Conservation (phyloP, 345 rosid genomes). For the Euclidium syriacum region DNA sequence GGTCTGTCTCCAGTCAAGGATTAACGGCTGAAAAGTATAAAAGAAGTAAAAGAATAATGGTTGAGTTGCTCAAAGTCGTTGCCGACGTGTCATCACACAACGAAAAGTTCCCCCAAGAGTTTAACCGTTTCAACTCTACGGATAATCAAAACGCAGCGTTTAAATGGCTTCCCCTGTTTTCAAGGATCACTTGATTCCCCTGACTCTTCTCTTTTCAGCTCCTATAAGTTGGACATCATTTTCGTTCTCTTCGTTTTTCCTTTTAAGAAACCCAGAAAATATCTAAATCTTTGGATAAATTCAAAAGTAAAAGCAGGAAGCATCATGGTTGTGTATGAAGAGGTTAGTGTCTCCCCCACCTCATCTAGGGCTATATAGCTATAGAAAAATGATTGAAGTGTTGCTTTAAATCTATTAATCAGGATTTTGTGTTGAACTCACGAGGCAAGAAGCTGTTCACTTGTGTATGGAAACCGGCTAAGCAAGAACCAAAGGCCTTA, state of each 20-base stretch:
- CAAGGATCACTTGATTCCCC: neutral
- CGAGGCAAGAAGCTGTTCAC: slow-evolving; percentile 72
- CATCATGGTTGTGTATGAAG: slow-evolving; percentile 24
- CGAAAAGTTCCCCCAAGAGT: neutral
- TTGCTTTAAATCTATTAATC: too few species aligned
- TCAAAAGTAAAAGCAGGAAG: neutral
- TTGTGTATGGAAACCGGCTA: slow-evolving; percentile 64
- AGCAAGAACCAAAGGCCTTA: slow-evolving; percentile 59
- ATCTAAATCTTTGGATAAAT: neutral
- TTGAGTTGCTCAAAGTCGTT: neutral
- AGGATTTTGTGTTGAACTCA: slow-evolving; percentile 54
- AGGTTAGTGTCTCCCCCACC: slow-evolving; percentile 15
- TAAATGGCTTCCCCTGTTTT: neutral
- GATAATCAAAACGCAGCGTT: slow-evolving; percentile 4
- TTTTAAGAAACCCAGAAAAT: neutral
- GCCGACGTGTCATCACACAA: neutral
- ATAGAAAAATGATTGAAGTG: neutral
- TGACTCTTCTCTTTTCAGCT: slow-evolving; percentile 3
- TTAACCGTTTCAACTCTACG: neutral
- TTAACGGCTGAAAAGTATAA: neutral
- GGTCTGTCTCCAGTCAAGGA: too few species aligned
- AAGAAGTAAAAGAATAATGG: neutral
- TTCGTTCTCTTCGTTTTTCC: neutral
- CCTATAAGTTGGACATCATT: slow-evolving; percentile 1
- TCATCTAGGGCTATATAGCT: neutral